Evolutionary conservation across 169 alveolate species (phyloP).

Genomic region (Cyclospora cayetanensis): DNA sequence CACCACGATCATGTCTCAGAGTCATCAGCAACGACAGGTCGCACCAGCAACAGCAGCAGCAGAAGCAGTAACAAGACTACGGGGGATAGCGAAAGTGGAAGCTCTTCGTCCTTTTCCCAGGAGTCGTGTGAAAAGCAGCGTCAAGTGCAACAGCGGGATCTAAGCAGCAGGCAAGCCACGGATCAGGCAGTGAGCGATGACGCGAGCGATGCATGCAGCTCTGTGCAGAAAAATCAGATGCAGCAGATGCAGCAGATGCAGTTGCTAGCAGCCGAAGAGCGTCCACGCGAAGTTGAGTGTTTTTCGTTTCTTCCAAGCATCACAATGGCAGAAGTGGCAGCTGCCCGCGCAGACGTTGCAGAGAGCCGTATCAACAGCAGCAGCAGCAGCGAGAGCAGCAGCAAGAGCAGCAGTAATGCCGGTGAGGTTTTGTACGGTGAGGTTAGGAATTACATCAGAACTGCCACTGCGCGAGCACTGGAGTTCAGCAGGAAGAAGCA

Average conservation of each 20-base stretch:
- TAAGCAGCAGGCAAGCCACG: too few species aligned
- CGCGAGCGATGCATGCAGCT: too few species aligned
- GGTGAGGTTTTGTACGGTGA: background rate
- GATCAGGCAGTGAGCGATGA: too few species aligned
- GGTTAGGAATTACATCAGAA: background rate
- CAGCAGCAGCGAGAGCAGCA: background rate
- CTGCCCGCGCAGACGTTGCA: background rate
- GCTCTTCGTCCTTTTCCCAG: too few species aligned
- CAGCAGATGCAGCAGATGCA: background rate
- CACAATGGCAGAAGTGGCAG: background rate
- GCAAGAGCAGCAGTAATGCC: background rate
- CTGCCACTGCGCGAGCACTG: background rate
- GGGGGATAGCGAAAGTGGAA: too few species aligned
- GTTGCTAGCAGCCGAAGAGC: too few species aligned
- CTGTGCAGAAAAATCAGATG: background rate
- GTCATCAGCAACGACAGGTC: too few species aligned
- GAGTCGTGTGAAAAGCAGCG: too few species aligned
- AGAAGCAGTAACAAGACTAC: background rate
- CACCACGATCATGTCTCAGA: too few species aligned
- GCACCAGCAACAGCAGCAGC: background rate
- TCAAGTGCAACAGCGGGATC: too few species aligned
- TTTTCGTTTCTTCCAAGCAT: background rate
- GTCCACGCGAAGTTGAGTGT: too few species aligned
- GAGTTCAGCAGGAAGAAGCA: background rate
- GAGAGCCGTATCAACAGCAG: background rate